Base-by-base conservation (phyloP, 345 rosid species). In the Citropsis articulata region DNA sequence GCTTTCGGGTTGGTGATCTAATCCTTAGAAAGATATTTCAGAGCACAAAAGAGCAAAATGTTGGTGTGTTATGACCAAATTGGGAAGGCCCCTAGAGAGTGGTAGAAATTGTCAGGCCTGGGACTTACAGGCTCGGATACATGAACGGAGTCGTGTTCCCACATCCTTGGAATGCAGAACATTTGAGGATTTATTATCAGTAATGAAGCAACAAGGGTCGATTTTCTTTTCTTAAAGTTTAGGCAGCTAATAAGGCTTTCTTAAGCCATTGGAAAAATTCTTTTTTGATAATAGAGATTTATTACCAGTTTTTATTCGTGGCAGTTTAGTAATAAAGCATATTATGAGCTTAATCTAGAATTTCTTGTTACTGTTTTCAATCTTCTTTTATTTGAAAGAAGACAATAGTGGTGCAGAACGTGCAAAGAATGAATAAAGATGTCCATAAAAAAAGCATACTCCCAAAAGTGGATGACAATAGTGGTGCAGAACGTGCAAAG, bases 321-420 rank as follows among this genome's bases (percentile, higher is more conserved):
- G 4, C 6, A 33, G 0, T 33, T 33, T 36, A 36, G 6, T 36
- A 36, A 36, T 6, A 36, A 36, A 36, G 38, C 8, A 36, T 1
- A 36, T 36, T 0, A 36, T 36, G 1, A 5, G 8, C 38, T 36
- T 36, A 5, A 1, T 36, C 38, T 36, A 36, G 38, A 6, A 36
- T 36, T 36, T 36, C 7, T 6, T 36, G 9, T 36, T 36, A 36
- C 0, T 36, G 8, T 36, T 36, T 5, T 1, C 0, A 36, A 36
- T 36, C 1, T 36, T 36, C 38, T 36, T 36, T 36, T 6, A 36
- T 36, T 36, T 36, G 1, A 6, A 36, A 36, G 38, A 36, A 0
- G 38, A 0, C 1, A 36, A 1, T 1, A 0, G 6, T 33, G 1
- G 36, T 33, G 36, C 36, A 5, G 1, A 33, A 33, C 0, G 4